A percentile compares a stretch with the other conserved stretches of the same genome.
phyloP scores from a whole-genome alignment of 1,284 basidiomycete genomes.

The Chalciporus sp. region DNA sequence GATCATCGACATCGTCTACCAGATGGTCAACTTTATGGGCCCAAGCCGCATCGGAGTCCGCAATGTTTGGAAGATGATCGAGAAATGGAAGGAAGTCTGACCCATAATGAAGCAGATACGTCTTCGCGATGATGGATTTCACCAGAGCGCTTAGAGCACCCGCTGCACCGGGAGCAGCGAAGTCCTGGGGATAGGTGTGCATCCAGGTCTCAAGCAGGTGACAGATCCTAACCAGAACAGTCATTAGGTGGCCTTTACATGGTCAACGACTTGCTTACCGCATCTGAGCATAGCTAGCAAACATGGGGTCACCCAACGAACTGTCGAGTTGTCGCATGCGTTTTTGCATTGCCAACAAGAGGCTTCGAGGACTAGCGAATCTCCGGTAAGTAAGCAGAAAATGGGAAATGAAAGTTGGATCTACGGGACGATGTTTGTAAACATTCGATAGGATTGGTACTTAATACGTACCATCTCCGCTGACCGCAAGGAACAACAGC shows the following conservation, averaged over 20 bases:
- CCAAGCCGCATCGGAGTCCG: constrained; percentile 71
- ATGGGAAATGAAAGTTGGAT: constrained; percentile 72
- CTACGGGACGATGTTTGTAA: constrained; percentile 39
- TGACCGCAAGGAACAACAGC: constrained; percentile 71
- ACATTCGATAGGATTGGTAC: constrained; percentile 1
- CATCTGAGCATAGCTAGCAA: constrained; percentile 83
- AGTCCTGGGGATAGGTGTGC: constrained; percentile 70
- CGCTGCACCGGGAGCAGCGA: constrained; percentile 70
- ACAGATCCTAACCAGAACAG: constrained; percentile 57
- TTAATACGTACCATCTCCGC: constrained; percentile 67
- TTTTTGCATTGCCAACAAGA: constrained; percentile 83
- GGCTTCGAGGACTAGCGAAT: constrained; percentile 72
- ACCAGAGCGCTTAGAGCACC: constrained; percentile 74
- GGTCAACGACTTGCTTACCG: constrained; percentile 44
- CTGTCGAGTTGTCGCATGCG: constrained; percentile 76
- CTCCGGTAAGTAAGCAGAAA: constrained; percentile 80
- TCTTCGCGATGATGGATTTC: constrained; percentile 74
- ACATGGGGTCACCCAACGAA: constrained; percentile 75
- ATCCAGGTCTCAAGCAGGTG: constrained; percentile 77
- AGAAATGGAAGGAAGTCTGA: constrained; percentile 78
- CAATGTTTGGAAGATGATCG: constrained; percentile 59
- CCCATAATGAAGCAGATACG: constrained; percentile 79
- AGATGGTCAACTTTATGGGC: constrained; percentile 61
- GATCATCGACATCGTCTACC: constrained; percentile 64
- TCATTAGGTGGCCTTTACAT: constrained; percentile 6